Percentiles rank a stretch among this genome's conserved stretches.
Conservation (phyloP, 2,329 filamentous ascomycete genomes). For the Akanthomyces muscarius region DNA sequence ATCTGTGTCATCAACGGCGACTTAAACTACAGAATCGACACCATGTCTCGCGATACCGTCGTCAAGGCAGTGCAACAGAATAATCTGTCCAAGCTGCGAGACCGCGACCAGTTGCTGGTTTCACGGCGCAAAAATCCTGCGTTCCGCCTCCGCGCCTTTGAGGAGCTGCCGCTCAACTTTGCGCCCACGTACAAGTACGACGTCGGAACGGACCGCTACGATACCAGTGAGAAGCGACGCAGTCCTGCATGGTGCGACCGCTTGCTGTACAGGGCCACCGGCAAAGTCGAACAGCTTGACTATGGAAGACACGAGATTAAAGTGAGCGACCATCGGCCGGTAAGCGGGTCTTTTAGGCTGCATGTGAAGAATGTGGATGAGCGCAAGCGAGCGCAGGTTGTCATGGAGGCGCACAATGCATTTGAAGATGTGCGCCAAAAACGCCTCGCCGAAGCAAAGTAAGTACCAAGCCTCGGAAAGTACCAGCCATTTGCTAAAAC, state of each 20-base stretch:
- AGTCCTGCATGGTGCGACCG: slow-evolving; percentile 96
- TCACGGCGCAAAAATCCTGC: slow-evolving; percentile 84
- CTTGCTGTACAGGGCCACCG: slow-evolving; percentile 77
- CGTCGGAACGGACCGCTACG: slow-evolving; percentile 89
- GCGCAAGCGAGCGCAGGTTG: slow-evolving; percentile 59
- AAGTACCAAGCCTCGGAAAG: slow-evolving; percentile 32
- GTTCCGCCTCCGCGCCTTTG: slow-evolving; percentile 83
- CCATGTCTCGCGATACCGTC: slow-evolving; percentile 90
- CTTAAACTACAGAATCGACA: slow-evolving; percentile 96
- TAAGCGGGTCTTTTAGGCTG: slow-evolving; percentile 79
- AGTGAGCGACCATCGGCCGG: slow-evolving; percentile 88
- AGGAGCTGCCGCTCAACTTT: slow-evolving; percentile 87
- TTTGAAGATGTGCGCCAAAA: slow-evolving; percentile 69
- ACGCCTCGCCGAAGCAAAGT: slow-evolving; percentile 74
- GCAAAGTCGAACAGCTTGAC: slow-evolving; percentile 79
- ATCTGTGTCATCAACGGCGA: slow-evolving; percentile 96
- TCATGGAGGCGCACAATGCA: slow-evolving; percentile 69
- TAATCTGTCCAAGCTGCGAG: slow-evolving; percentile 80
- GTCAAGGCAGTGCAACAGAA: slow-evolving; percentile 77
- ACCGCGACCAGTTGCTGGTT: slow-evolving; percentile 88
- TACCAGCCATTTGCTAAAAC: slow-evolving; percentile 1
- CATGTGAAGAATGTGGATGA: slow-evolving; percentile 77
- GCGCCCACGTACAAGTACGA: slow-evolving; percentile 98
- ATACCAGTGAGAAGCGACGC: slow-evolving; percentile 89
- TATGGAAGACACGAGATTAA: slow-evolving; percentile 86